Conservation (phyloP, 192 early-diverging fungal genomes). For the Coemansia sp. region DNA sequence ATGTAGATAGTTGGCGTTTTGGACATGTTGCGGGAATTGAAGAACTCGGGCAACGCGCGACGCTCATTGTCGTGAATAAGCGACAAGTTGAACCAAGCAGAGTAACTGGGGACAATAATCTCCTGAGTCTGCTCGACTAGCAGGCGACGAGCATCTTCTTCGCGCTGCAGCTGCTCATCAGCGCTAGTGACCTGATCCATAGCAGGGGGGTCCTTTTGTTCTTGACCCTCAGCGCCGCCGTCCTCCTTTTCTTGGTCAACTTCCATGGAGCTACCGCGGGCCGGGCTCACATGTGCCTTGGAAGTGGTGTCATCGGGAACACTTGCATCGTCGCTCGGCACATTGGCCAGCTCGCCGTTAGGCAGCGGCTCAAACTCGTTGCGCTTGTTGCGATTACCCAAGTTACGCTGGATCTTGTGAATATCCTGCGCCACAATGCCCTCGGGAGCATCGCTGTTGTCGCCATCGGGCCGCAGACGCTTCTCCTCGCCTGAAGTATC, state of each 20-base stretch:
- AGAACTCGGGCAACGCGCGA: conserved; percentile 93
- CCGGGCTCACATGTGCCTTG: not conserved
- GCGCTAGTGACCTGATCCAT: conserved; percentile 24
- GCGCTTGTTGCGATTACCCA: conserved; percentile 9
- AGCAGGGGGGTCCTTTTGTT: conserved; percentile 9
- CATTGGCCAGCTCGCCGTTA: conserved; percentile 37
- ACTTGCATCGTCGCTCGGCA: conserved; percentile 12
- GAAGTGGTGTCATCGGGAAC: conserved; percentile 13
- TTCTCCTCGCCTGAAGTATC: conserved; percentile 36
- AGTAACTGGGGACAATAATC: conserved; percentile 82
- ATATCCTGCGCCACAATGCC: conserved; percentile 22
- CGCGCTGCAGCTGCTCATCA: conserved; percentile 48
- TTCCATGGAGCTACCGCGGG: conserved; percentile 13
- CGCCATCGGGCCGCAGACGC: conserved; percentile 29
- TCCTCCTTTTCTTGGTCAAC: conserved; percentile 16
- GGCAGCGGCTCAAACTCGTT: conserved; percentile 43
- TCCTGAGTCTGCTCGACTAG: conserved; percentile 71
- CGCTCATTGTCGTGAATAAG: conserved; percentile 86
- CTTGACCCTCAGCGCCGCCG: conserved; percentile 5
- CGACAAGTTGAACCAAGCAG: conserved; percentile 88
- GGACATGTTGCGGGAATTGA: conserved; percentile 86
- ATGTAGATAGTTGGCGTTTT: conserved; percentile 93
- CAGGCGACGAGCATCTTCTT: conserved; percentile 68
- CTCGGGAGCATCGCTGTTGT: conserved; percentile 14
- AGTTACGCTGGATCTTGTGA: conserved; percentile 17